These are phyloP conservation scores for Lachnellula willkommii DNA, from an alignment of 2,329 filamentous ascomycete species.

Conservation along the genomic window DNA sequence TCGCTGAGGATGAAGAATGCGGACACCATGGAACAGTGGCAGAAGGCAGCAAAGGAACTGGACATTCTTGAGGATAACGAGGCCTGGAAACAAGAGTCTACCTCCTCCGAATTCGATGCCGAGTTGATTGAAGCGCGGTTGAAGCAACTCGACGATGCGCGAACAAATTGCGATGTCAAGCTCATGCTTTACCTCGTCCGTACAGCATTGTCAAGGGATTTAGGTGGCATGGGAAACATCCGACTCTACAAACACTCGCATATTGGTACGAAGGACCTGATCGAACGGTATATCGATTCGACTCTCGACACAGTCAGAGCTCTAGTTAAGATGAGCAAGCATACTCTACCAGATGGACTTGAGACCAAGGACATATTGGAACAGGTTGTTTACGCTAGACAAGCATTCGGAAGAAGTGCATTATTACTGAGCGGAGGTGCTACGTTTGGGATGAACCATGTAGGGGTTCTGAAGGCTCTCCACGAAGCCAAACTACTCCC, in stretches of 20 bases:
- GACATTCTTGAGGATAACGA: conserved; percentile 77
- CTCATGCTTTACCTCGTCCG: conserved; percentile 77
- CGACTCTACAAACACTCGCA: conserved; percentile 79
- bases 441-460: conserved; percentile 68
- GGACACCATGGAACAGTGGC: conserved; percentile 66
- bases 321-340: conserved; percentile 57
- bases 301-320: conserved; percentile 68
- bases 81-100: conserved; percentile 66
- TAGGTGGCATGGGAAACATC: conserved; percentile 81
- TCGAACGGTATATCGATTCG: conserved; percentile 81
- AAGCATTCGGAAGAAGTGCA: conserved; percentile 62
- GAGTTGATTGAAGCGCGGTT: conserved; percentile 65
- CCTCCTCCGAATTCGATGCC: conserved; percentile 51
- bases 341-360: conserved; percentile 45
- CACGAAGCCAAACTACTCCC: conserved; percentile 58
- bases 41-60: conserved; percentile 67
- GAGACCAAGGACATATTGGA: conserved; percentile 51
- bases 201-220: conserved; percentile 71
- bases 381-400: conserved; percentile 53
- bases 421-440: conserved; percentile 63
- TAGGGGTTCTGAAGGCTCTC: conserved; percentile 63
- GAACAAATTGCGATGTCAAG: conserved; percentile 63
- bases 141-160: conserved; percentile 67
- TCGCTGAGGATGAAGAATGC: conserved; percentile 62
- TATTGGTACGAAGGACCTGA: conserved; percentile 78